Evolutionary conservation across 2,329 filamentous ascomycete genomes (phyloP).

Genomic region (Penicillium aurantiogriseum): DNA sequence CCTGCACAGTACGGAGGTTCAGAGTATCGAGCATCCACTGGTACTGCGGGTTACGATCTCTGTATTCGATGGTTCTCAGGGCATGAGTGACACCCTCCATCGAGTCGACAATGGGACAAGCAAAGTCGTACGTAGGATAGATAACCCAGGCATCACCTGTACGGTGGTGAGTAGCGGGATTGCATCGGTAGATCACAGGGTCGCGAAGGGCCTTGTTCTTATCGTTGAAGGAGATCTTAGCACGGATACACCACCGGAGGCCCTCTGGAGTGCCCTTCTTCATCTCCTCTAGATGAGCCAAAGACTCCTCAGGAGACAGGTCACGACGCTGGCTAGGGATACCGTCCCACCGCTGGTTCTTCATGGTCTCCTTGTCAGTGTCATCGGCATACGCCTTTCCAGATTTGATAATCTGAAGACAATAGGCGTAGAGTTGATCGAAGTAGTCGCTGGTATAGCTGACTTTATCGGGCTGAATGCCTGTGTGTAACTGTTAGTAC

Average conservation of each 20-base stretch:
- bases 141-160: no score
- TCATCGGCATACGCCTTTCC: conserved; percentile 93
- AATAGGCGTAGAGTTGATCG: conserved; percentile 82
- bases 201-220: no score
- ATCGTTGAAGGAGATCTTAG: no score
- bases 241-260: conserved; percentile 56
- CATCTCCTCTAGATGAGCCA: conserved; percentile 91
- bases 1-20: no score
- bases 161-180: no score
- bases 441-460: conserved; percentile 97
- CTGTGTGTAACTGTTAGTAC: neutral
- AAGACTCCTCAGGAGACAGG: conserved; percentile 73
- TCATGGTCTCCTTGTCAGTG: conserved; percentile 85
- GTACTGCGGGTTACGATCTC: no score
- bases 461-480: conserved; percentile 80
- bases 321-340: conserved; percentile 82
- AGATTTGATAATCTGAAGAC: conserved; percentile 77
- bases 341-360: conserved; percentile 77
- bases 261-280: conserved; percentile 75
- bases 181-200: no score
- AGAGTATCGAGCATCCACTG: no score
- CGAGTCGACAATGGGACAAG: no score
- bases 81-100: no score
- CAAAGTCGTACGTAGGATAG: no score
- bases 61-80: no score